Conservation (phyloP, 345 rosid genomes). For the Gossypium rotundifolium region DNA sequence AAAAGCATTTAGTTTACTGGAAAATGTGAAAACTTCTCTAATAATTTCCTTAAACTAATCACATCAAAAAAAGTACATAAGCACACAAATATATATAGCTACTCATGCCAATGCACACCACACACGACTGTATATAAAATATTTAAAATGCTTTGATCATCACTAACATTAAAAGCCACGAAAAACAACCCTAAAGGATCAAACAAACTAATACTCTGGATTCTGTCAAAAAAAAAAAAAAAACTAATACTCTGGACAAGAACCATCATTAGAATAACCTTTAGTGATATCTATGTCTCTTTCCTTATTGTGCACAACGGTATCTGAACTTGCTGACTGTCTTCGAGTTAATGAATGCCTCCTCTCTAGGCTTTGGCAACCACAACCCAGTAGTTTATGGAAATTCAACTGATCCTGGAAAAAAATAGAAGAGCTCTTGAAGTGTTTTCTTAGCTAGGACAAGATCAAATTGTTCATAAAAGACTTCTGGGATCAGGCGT, state of each 20-base stretch:
- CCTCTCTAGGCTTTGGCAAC: constrained; percentile 57
- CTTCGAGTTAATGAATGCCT: constrained; percentile 33
- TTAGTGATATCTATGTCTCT: constrained; percentile 23
- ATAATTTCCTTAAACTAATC: too few relatives aligned
- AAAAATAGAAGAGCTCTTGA: constrained; percentile 16
- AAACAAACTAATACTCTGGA: too few relatives aligned
- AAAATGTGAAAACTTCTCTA: too few relatives aligned
- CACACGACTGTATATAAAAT: too few relatives aligned
- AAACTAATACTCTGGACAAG: not conserved
- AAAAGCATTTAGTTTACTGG: too few relatives aligned
- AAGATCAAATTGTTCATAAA: constrained; percentile 6
- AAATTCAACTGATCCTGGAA: constrained; percentile 75
- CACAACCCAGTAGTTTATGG: constrained; percentile 73
- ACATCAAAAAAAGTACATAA: too few relatives aligned
- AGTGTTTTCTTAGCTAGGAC: constrained; percentile 5
- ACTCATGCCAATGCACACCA: too few relatives aligned
- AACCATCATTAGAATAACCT: constrained; percentile 32
- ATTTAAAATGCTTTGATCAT: too few relatives aligned
- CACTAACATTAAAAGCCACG: too few relatives aligned
- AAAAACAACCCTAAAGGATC: too few relatives aligned
- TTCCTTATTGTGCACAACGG: constrained; percentile 26
- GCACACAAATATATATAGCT: too few relatives aligned
- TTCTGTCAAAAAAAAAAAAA: too few relatives aligned
- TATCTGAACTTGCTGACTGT: constrained; percentile 22
- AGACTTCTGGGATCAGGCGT: constrained; percentile 7